A percentile compares a stretch with the other conserved stretches of the same genome.
phyloP scores from a whole-genome alignment of 306 rosid genomes.

The Calophaca sinica region DNA sequence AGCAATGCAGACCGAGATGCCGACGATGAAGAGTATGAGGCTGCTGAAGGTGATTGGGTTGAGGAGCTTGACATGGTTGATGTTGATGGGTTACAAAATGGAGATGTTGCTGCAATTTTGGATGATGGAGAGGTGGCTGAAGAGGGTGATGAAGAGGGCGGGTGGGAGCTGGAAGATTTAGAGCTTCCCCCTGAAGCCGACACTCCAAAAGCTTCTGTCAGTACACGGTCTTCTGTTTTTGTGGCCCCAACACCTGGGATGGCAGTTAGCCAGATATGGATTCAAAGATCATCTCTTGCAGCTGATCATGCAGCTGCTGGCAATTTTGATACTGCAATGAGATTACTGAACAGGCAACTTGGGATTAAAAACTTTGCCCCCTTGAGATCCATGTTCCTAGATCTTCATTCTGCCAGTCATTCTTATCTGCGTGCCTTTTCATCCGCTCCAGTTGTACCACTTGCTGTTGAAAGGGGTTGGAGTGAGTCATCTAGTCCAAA shows the following conservation, averaged over 20 bases:
- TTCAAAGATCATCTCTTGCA: conserved; percentile 88
- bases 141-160: conserved; percentile 83
- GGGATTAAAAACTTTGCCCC: conserved; percentile 85
- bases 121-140: conserved; percentile 71
- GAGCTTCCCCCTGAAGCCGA: conserved; percentile 87
- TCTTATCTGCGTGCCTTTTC: conserved; percentile 79
- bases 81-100: conserved; percentile 71
- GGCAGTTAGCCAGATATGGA: conserved; percentile 94
- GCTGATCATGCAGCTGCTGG: conserved; percentile 99
- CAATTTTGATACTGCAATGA: conserved; percentile 92
- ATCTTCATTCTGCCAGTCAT: conserved; percentile 81
- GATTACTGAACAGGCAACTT: conserved; percentile 85
- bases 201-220: conserved; percentile 71
- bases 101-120: conserved; percentile 64
- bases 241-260: conserved; percentile 91
- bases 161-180: conserved; percentile 94
- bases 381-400: conserved; percentile 77
- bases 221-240: conserved; percentile 65
- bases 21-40: conserved; percentile 77
- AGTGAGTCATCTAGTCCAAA: conserved; percentile 75
- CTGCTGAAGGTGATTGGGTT: conserved; percentile 78
- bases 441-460: conserved; percentile 74
- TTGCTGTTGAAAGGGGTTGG: conserved; percentile 95
- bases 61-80: conserved; percentile 84
- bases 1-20: conserved; percentile 56